Conservation (phyloP, 305 asterid genomes). For the Caryopteris hybrid region DNA sequence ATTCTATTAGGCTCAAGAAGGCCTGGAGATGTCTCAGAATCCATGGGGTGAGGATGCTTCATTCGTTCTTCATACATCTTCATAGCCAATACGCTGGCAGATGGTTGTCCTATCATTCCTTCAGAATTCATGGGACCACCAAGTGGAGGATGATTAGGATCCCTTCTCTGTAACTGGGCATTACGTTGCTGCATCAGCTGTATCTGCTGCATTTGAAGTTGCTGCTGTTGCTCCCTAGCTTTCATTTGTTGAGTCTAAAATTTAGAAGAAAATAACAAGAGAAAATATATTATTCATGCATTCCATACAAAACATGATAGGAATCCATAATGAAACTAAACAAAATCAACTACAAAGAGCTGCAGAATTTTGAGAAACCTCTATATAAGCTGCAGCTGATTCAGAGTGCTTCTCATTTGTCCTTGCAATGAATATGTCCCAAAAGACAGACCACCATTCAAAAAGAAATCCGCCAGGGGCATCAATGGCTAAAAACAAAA, state of each 20-base stretch:
- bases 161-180: conserved; percentile 90
- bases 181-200: conserved; percentile 94
- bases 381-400: conserved; percentile 96
- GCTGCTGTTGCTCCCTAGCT: conserved; percentile 96
- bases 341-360: conserved; percentile 2
- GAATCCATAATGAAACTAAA: background rate
- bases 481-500: conserved; percentile 70
- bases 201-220: conserved; percentile 92
- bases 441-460: conserved; percentile 99
- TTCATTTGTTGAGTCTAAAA: conserved; percentile 86
- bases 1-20: conserved; percentile 88
- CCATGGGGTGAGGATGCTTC: conserved; percentile 92
- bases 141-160: conserved; percentile 86
- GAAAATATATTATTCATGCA: background rate
- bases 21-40: conserved; percentile 73
- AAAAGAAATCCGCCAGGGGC: conserved; percentile 99
- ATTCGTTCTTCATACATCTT: conserved; percentile 93
- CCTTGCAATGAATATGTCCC: conserved; percentile 99
- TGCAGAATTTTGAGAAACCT: conserved; percentile 46
- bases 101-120: conserved; percentile 95
- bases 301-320: background rate
- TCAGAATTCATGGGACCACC: conserved; percentile 89
- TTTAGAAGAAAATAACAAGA: background rate
- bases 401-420: conserved; percentile 98
- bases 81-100: conserved; percentile 91